Base-by-base conservation (phyloP, 192 early-diverging fungal genomes). In the Dispira simplex region DNA sequence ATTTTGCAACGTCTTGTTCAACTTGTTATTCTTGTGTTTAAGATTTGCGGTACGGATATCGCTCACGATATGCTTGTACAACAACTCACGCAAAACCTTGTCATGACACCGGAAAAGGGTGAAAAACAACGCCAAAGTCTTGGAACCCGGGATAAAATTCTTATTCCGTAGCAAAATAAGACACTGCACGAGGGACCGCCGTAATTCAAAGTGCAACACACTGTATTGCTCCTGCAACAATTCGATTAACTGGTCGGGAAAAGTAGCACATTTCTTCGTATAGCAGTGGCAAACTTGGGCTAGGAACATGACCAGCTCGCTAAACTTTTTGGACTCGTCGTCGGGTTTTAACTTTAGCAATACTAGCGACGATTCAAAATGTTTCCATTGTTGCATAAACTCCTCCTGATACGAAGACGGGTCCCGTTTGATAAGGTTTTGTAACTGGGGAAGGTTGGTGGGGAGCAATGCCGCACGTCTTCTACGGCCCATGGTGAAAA, bases 351-450 rank as follows among this genome's bases (percentile, higher is more conserved):
- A 79, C 64, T 81, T 75, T 71, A 96, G 91, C 67, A 99, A 91
- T 43, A 80, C 78, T 63, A 97, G 79, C 64, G 79, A 82, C 9
- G 91, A 84, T 68, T 92, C 85, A 79, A 85, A 97, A 74, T 99
- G 94, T 67, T 90, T 77, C 71, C 84, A 82, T 76, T 99, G 97
- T 71, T 91, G 91, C 53, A 81, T 67, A 67, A 99, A 99, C 77
- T 99, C 97, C 48, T 92, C 89, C 56, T 81, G 77, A 78, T 99
- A 99, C 18, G 93, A 95, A 59, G 71, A 71, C 11, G 93, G 85
- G 70, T 99, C 97, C 39, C 97, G 80, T 73, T 95, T 95, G 73
- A 99, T 92, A 53, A 95, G 81, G 75, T 99, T 99, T 77, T 99
- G 97, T 64, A 99, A 81, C 77, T 98, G 95, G 44, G 97, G 91